These are phyloP conservation scores for Sclerotinia nivalis DNA, from an alignment of 2,329 filamentous ascomycete genomes.

Conservation along the genomic window DNA sequence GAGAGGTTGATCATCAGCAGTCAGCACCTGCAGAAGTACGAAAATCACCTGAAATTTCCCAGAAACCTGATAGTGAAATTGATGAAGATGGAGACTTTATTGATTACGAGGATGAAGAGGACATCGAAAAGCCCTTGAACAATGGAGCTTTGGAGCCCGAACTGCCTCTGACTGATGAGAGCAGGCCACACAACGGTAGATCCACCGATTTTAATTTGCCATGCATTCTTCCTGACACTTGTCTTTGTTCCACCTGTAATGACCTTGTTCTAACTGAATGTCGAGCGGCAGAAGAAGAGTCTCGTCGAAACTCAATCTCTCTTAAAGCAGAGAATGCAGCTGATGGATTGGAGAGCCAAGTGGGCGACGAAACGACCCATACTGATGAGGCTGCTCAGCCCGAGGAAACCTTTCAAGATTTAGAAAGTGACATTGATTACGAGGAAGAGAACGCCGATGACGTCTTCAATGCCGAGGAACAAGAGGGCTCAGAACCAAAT, in stretches of 20 bases:
- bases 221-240: slow-evolving; percentile 34
- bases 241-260: slow-evolving; percentile 37
- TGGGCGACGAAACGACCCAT: background rate
- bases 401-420: slow-evolving; percentile 23
- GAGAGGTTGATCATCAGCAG: slow-evolving; percentile 13
- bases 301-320: slow-evolving; percentile 33
- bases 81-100: slow-evolving; percentile 47
- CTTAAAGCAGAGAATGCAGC: slow-evolving; percentile 20
- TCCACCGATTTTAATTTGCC: slow-evolving; percentile 33
- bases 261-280: slow-evolving; percentile 33
- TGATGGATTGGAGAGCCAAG: background rate
- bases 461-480: background rate
- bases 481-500: background rate
- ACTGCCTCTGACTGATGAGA: slow-evolving; percentile 22
- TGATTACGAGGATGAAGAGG: slow-evolving; percentile 52
- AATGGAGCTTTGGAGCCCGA: slow-evolving; percentile 11
- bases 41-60: slow-evolving; percentile 1
- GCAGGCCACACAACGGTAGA: slow-evolving; percentile 35
- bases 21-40: slow-evolving; percentile 4
- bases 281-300: slow-evolving; percentile 32
- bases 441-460: slow-evolving; percentile 18
- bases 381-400: background rate
- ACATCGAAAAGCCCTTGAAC: slow-evolving; percentile 31
- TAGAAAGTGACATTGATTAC: slow-evolving; percentile 32
- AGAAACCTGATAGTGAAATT: slow-evolving; percentile 11